phyloP scores from a whole-genome alignment of 108 stramenopile genomes.

The Stephanodiscus triporus region DNA sequence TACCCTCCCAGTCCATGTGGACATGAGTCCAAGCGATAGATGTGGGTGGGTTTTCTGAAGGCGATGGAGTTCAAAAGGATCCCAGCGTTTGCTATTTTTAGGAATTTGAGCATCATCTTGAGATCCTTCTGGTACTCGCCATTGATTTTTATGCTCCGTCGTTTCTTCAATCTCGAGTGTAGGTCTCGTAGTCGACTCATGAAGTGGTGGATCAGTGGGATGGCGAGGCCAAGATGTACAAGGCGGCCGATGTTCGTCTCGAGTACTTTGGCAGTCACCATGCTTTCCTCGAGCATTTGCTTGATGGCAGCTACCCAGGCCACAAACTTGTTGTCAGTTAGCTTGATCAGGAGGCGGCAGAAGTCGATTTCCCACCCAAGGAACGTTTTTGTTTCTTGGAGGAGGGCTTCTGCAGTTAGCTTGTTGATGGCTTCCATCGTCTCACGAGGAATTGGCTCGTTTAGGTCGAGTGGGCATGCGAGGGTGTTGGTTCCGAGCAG shows the following conservation, averaged over 20 bases:
- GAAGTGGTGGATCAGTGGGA: no score
- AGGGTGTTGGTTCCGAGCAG: conserved; percentile 7
- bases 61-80: no score
- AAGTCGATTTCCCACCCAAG: conserved; percentile 20
- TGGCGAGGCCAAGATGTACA: background rate
- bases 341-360: background rate
- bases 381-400: conserved; percentile 15
- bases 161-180: no score
- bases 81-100: no score
- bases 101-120: no score
- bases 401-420: conserved; percentile 1
- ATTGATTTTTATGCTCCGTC: no score
- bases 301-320: conserved; percentile 5
- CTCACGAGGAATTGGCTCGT: conserved; percentile 26
- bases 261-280: background rate
- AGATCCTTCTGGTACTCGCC: no score
- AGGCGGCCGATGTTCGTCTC: no score
- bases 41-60: no score
- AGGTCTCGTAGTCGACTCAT: no score
- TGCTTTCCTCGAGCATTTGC: background rate
- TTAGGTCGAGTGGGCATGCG: background rate
- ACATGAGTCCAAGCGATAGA: no score
- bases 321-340: conserved; percentile 22
- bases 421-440: conserved; percentile 14
- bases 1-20: no score